Base-by-base conservation (phyloP, 2,329 filamentous ascomycete species). In the Aspergillus amoenus region DNA sequence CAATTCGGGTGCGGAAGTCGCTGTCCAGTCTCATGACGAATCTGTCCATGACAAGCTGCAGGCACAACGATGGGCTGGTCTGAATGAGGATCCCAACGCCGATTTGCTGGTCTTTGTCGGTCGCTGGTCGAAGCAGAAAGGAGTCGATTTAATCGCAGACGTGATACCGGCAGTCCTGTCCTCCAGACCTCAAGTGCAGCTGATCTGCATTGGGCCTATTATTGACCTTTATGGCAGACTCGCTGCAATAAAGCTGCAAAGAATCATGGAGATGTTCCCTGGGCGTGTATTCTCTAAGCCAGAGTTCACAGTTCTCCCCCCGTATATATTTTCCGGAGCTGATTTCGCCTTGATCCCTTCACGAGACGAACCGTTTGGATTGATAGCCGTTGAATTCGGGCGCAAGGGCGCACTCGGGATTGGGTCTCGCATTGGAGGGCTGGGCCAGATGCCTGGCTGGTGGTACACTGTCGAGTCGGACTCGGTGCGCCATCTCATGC, bases 191-290 rank as follows among this genome's bases (percentile, higher is more conserved):
- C 80, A 2, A 81, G 81, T 82, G 0, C 86, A 88, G 64, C 75
- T 88, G 6, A 84, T 88, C 44, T 84, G 81, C 61, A 72, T 88
- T 42, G 86, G 86, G 5, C 86, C 86, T 0, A 82, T 87, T n/a
- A 88, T 88, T 63, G 86, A 88, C 72, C 75, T 88, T 2, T 87
- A 88, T 68, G 86, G 86, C 40, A 87, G 84, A 64, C 88, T 88
- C 59, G 86, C 86, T 6, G 86, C 86, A 1, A 71, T 88, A 32
- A 88, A 88, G 73, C 75, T 88, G 17, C 80, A 82, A 49, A 79
- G 79, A 58, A 82, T 88, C 72, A 88, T 87, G 85, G 78, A 84
- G 61, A 77, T 84, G 46, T 88, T 88, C 66, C 86, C 86, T 32
- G 83, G 82, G 21, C 78, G 86, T 49, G 86, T 89, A 5, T 88